phyloP scores from a whole-genome alignment of 1,284 basidiomycete genomes.

The Ceratobasidium sp. region DNA sequence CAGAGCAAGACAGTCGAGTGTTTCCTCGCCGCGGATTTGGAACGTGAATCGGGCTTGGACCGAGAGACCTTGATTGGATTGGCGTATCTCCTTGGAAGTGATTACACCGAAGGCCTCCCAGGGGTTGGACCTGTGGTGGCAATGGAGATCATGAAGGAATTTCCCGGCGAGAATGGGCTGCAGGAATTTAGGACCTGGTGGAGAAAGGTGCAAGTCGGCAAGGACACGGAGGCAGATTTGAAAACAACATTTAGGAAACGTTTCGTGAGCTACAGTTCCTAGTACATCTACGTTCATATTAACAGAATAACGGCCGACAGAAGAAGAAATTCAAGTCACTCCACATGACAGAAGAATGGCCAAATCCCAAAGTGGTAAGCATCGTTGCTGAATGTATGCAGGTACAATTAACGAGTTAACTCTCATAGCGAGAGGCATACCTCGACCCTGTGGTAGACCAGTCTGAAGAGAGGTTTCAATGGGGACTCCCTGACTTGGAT shows the following conservation, averaged over 20 bases:
- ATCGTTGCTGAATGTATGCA: conserved; percentile 13
- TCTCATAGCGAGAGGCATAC: conserved; percentile 83
- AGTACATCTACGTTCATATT: not conserved
- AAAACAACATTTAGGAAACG: conserved; percentile 77
- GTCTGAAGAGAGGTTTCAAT: conserved; percentile 94
- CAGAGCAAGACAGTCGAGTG: conserved; percentile 98
- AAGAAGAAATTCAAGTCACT: conserved; percentile 89
- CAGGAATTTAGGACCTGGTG: conserved; percentile 94
- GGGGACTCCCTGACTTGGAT: conserved; percentile 96
- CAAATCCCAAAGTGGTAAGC: conserved; percentile 84
- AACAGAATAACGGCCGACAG: conserved; percentile 52
- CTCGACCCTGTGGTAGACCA: conserved; percentile 88
- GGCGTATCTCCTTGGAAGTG: conserved; percentile 93
- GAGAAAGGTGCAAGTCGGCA: conserved; percentile 89
- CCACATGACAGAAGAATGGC: conserved; percentile 84
- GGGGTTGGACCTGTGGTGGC: conserved; percentile 96
- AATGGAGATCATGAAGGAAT: conserved; percentile 92
- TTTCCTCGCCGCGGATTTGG: conserved; percentile 84
- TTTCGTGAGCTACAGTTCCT: conserved; percentile 68
- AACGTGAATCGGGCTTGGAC: conserved; percentile 87
- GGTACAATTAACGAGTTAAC: too few species aligned
- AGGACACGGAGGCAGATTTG: conserved; percentile 76
- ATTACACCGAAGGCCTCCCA: conserved; percentile 95
- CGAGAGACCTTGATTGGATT: conserved; percentile 86
- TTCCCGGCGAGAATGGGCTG: conserved; percentile 83